Percentiles rank a stretch among this genome's conserved stretches.
phyloP scores from a whole-genome alignment of 768 basidiomycete species.

The Gymnopilus dilepis region DNA sequence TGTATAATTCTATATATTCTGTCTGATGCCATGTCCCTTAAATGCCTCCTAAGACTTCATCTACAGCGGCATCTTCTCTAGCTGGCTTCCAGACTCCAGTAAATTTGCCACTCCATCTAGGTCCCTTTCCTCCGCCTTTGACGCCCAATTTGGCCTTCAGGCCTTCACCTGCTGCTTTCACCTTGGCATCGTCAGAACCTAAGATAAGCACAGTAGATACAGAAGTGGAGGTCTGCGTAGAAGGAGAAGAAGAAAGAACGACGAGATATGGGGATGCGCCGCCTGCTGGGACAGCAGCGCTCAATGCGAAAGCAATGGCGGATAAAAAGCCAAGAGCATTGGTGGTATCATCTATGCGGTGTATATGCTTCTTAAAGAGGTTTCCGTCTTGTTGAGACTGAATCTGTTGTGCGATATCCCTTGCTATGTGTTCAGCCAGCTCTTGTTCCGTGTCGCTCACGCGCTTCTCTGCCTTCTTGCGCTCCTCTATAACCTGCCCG shows the following conservation, averaged over 20 bases:
- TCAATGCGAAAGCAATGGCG: constrained; percentile 56
- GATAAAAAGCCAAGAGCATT: constrained; percentile 67
- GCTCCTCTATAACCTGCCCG: constrained; percentile 66
- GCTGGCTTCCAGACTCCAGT: constrained; percentile 64
- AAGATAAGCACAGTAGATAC: constrained; percentile 63
- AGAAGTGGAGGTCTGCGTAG: constrained; percentile 54
- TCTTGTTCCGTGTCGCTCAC: constrained; percentile 73
- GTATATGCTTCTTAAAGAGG: constrained; percentile 53
- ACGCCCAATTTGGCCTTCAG: constrained; percentile 62
- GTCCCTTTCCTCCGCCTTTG: constrained; percentile 82
- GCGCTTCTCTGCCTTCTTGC: constrained; percentile 70
- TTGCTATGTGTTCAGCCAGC: constrained; percentile 56
- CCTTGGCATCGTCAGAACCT: constrained; percentile 62
- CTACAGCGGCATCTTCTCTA: constrained; percentile 46
- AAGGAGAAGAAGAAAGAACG: constrained; percentile 66
- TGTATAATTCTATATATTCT: constrained; percentile 22
- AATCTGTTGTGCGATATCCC: constrained; percentile 37
- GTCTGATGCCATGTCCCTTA: constrained; percentile 18
- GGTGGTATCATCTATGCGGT: constrained; percentile 64
- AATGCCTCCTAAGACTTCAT: constrained; percentile 41
- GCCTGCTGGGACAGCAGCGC: constrained; percentile 27
- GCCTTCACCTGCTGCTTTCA: constrained; percentile 62
- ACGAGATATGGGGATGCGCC: constrained; percentile 44
- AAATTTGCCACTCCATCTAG: constrained; percentile 78
- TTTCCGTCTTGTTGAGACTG: constrained; percentile 21